Conservation (phyloP, 2,329 filamentous ascomycete species). For the Madurella fahalii region DNA sequence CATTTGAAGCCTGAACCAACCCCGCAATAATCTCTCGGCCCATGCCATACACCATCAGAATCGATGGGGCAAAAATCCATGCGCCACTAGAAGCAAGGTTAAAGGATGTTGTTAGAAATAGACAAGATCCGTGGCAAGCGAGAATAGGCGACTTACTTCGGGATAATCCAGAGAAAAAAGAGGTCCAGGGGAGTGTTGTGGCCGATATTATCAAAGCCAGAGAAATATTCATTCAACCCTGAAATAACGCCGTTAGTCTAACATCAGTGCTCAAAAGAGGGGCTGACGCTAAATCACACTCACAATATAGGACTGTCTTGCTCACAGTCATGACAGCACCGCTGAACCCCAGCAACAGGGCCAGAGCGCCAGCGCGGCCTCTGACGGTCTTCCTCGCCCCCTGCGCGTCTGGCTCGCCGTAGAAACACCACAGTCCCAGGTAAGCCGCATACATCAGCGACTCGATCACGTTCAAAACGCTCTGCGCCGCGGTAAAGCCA, state of each 20-base stretch:
- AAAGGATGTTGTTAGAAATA: not conserved
- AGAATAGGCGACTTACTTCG: slow-evolving; percentile 45
- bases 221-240: slow-evolving; percentile 56
- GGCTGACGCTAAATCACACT: slow-evolving; percentile 27
- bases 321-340: slow-evolving; percentile 57
- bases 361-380: slow-evolving; percentile 42
- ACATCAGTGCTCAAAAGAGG: not conserved
- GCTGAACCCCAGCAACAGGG: slow-evolving; percentile 47
- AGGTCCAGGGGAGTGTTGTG: slow-evolving; percentile 47
- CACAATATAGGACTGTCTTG: slow-evolving; percentile 60
- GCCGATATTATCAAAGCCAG: slow-evolving; percentile 53
- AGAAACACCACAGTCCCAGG: slow-evolving; percentile 32
- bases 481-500: slow-evolving; percentile 77
- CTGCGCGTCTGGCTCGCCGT: not conserved
- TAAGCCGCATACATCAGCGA: slow-evolving; percentile 35
- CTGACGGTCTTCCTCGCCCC: slow-evolving; percentile 33
- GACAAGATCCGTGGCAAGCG: not conserved
- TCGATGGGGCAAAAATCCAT: slow-evolving; percentile 51
- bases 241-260: not conserved
- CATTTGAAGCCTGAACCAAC: slow-evolving; percentile 31
- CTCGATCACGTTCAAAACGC: slow-evolving; percentile 38
- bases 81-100: slow-evolving; percentile 39
- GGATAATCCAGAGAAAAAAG: slow-evolving; percentile 53
- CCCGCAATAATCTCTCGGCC: slow-evolving; percentile 48
- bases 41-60: slow-evolving; percentile 45